Evolutionary conservation across 177 flowering plant species (phyloP).

Genomic region (Vitis hybrid): DNA sequence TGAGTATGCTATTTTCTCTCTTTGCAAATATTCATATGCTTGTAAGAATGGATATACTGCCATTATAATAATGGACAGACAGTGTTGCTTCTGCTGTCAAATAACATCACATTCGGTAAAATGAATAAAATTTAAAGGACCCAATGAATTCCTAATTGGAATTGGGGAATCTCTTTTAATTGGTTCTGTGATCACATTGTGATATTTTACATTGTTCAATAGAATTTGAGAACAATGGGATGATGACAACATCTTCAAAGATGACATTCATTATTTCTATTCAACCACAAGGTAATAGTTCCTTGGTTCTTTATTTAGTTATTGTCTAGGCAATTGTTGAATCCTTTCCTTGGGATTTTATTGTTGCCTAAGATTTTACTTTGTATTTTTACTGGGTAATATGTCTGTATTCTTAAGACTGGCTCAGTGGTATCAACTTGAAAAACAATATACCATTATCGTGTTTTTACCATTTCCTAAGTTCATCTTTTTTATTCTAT

Average conservation of each 20-base stretch:
- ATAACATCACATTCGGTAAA: neutral
- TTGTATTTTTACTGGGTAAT: too few species aligned
- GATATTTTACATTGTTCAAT: constrained; percentile 7
- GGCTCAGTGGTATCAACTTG: too few species aligned
- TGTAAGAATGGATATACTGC: neutral
- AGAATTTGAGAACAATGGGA: constrained; percentile 6
- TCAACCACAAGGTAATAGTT: neutral
- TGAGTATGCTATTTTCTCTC: neutral
- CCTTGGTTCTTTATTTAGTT: too few species aligned
- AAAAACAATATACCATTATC: too few species aligned
- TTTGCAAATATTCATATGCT: neutral
- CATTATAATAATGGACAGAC: neutral
- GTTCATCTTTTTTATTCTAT: too few species aligned
- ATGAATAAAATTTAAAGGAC: neutral
- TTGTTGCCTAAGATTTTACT: too few species aligned
- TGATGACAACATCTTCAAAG: constrained; percentile 7
- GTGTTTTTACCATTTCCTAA: too few species aligned
- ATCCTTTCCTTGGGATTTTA: too few species aligned
- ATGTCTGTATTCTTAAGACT: too few species aligned
- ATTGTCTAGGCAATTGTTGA: too few species aligned
- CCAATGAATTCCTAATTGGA: constrained; percentile 7
- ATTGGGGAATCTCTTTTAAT: constrained; percentile 7
- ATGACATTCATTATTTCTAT: constrained; percentile 4
- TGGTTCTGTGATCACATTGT: neutral
- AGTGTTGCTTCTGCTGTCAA: too few species aligned